Percentiles rank a stretch among this genome's conserved stretches.
phyloP scores from a whole-genome alignment of 164 flowering plant genomes.

The Paratinospora sagittata region DNA sequence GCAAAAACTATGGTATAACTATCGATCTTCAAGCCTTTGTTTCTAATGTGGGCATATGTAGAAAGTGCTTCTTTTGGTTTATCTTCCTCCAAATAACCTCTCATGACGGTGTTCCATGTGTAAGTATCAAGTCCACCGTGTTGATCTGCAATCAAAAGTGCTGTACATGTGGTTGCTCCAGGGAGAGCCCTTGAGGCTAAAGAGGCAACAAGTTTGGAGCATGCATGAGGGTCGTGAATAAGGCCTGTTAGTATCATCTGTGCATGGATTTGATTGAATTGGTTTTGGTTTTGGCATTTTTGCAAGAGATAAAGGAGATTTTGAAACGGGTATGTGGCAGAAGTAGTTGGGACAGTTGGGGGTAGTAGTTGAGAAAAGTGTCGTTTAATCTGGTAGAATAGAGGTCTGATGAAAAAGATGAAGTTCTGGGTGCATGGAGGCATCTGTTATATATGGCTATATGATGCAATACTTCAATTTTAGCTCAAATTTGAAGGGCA shows the following conservation, averaged over 20 bases:
- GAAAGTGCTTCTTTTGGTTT: slow-evolving; percentile 24
- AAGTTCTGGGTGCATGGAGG: too few relatives aligned
- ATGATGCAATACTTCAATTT: too few relatives aligned
- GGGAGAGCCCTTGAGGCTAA: slow-evolving; percentile 17
- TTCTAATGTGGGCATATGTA: slow-evolving; percentile 28
- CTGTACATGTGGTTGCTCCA: slow-evolving; percentile 10
- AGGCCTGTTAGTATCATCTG: slow-evolving; percentile 29
- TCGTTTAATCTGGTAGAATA: background rate
- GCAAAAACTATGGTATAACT: slow-evolving; percentile 27
- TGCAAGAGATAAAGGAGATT: slow-evolving; percentile 14
- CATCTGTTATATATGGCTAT: too few relatives aligned
- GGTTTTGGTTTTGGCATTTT: slow-evolving; percentile 20
- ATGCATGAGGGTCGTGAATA: slow-evolving; percentile 20
- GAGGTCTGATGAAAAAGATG: background rate
- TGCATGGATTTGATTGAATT: slow-evolving; percentile 34
- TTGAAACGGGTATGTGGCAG: slow-evolving; percentile 12
- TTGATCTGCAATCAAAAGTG: slow-evolving; percentile 19
- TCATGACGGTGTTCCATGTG: slow-evolving; percentile 35
- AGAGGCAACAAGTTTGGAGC: slow-evolving; percentile 23
- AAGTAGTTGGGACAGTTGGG: too few relatives aligned
- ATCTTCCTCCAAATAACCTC: slow-evolving; percentile 27
- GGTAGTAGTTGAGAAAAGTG: background rate
- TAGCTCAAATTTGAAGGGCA: too few relatives aligned
- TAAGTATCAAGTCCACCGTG: slow-evolving; percentile 26
- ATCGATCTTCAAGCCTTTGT: slow-evolving; percentile 20